Evolutionary conservation across 2,329 filamentous ascomycete genomes (phyloP).

Genomic region (Ascochyta koolunga): DNA sequence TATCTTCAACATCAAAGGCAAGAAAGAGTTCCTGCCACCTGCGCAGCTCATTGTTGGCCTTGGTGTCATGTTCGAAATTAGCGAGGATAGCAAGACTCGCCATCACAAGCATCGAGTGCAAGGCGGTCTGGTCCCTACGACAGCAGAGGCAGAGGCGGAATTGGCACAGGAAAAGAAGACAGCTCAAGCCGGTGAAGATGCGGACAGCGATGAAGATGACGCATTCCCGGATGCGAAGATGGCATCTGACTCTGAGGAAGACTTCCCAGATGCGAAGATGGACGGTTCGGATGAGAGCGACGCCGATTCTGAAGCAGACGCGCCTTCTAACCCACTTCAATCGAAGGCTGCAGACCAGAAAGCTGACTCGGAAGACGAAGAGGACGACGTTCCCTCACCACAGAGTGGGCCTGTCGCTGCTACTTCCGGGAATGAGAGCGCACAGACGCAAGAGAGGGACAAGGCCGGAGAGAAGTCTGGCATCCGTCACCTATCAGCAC

Average conservation of each 20-base stretch:
- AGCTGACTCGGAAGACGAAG: conserved; percentile 34
- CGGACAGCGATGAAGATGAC: conserved; percentile 51
- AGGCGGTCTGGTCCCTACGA: conserved; percentile 37
- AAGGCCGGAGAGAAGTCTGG: conserved; percentile 27
- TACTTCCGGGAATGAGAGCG: neutral
- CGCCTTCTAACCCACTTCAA: conserved; percentile 50
- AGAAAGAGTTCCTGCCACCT: conserved; percentile 90
- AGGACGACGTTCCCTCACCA: conserved; percentile 17
- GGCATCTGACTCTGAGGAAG: conserved; percentile 50
- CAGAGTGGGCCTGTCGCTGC: conserved; percentile 1
- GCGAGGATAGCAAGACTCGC: conserved; percentile 80
- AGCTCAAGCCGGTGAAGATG: conserved; percentile 27
- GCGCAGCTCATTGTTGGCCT: conserved; percentile 87
- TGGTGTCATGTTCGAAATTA: conserved; percentile 85
- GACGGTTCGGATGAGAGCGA: conserved; percentile 47
- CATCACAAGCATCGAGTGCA: conserved; percentile 76
- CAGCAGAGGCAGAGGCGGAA: conserved; percentile 29
- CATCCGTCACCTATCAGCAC: conserved; percentile 47
- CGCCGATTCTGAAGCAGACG: conserved; percentile 40
- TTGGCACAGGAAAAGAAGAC: conserved; percentile 20
- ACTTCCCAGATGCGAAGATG: conserved; percentile 52
- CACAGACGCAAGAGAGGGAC: conserved; percentile 12
- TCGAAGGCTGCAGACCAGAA: conserved; percentile 19
- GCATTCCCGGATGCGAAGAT: conserved; percentile 54
- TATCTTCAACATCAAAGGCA: conserved; percentile 79